phyloP scores from a whole-genome alignment of 805 yeast species.

The Lipomyces yamanashiensis region DNA sequence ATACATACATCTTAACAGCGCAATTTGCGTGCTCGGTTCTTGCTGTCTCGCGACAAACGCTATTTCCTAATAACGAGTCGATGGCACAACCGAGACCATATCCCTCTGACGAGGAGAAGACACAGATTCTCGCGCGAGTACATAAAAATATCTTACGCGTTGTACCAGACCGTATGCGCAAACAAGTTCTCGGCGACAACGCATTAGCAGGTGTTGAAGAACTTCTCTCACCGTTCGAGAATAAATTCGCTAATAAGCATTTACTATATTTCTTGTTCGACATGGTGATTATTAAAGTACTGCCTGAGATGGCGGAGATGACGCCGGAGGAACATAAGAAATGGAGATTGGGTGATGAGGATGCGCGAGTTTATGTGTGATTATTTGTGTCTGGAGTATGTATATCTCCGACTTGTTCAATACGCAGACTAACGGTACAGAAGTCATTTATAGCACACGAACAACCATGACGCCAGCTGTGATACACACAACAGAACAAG shows the following conservation, averaged over 20 bases:
- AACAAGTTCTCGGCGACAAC: constrained; percentile 36
- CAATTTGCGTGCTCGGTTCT: constrained; percentile 36
- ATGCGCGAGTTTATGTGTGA: constrained; percentile 10
- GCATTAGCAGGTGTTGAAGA: constrained; percentile 36
- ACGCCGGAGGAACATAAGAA: constrained; percentile 40
- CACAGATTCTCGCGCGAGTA: constrained; percentile 36
- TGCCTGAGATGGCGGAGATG: constrained; percentile 41
- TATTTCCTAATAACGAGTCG: constrained; percentile 57
- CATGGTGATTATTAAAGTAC: constrained; percentile 37
- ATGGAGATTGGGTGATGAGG: constrained; percentile 36
- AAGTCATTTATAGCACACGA: too few species aligned
- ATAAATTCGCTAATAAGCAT: constrained; percentile 43
- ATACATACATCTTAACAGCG: constrained; percentile 29
- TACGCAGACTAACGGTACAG: too few species aligned
- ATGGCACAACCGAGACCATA: constrained; percentile 55
- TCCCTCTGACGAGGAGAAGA: constrained; percentile 52
- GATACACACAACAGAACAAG: too few species aligned
- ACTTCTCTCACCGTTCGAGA: constrained; percentile 39
- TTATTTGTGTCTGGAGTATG: too few species aligned
- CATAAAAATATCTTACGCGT: constrained; percentile 28
- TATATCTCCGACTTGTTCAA: too few species aligned
- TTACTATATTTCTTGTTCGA: constrained; percentile 41
- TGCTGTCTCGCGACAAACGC: constrained; percentile 44
- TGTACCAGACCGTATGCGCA: constrained; percentile 33
- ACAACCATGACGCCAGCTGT: too few species aligned